A percentile compares a stretch with the other conserved stretches of the same genome.
phyloP scores from a whole-genome alignment of 345 rosid species.

The Salix brachista region DNA sequence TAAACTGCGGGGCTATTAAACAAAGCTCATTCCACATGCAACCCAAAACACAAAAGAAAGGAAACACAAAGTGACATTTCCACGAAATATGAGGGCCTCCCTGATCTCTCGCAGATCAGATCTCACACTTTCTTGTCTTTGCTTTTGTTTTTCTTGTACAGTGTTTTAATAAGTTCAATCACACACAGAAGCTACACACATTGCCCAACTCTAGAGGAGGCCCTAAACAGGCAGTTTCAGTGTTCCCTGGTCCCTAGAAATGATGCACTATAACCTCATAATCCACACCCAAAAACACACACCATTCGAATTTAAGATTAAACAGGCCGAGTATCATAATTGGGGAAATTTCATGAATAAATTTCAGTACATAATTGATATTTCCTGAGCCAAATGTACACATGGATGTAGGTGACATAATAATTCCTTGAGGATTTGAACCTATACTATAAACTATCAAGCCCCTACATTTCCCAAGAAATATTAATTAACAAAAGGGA shows the following conservation, averaged over 20 bases:
- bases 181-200: neutral
- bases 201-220: neutral
- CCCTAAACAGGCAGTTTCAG: constrained; percentile 1
- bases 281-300: constrained; percentile 5
- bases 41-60: neutral
- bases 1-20: neutral
- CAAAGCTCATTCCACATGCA: neutral
- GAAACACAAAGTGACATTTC: no score
- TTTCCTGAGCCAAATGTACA: neutral
- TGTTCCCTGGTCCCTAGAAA: neutral
- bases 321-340: neutral
- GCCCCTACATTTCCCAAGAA: constrained; percentile 32
- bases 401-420: constrained; percentile 5
- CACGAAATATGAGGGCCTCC: neutral
- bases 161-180: neutral
- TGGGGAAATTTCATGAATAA: neutral
- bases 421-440: neutral
- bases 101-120: neutral
- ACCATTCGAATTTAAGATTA: neutral
- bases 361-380: neutral
- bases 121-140: constrained; percentile 23
- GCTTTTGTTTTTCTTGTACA: constrained; percentile 8
- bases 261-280: neutral
- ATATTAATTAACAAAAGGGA: constrained; percentile 10
- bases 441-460: neutral